Evolutionary conservation across 1,284 basidiomycete species (phyloP), one percentile per base, ranked within the genome.

Genomic region (Pseudozyma hubeiensis): DNA sequence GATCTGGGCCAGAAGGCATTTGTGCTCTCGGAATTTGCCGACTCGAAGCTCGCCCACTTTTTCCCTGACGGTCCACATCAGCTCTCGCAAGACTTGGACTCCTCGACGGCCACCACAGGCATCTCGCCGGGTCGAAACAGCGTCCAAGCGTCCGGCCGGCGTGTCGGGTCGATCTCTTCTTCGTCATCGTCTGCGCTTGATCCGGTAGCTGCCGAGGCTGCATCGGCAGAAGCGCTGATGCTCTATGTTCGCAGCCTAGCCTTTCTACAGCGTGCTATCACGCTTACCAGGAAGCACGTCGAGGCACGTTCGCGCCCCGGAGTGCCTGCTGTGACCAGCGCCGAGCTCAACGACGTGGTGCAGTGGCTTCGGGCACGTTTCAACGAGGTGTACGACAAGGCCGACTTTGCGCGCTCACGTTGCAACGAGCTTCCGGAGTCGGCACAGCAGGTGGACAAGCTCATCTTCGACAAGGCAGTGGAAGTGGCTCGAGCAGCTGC

Each of bases 1-100:
- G 92, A 96, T 71, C 85, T 94, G 0, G 95, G 94, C 10, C 93
- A 97, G 87, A 98, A 98, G 88, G 94, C 95, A 29, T 92, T 93
- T 70, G 93, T 96, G 39, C 86, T 98, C 57, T 92, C 92, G 54
- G 91, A 93, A 72, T 95, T 95, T 89, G 96, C 93, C 37, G 95
- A 98, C 85, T 90, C 91, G 84, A 93, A 94, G 89, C 91, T 96
- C 69, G 90, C 92, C 56, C 90, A 89, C 56, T 64, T 56, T 50
- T 84, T 90, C 92, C 48, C 92, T 90, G 85, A 59, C 6, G 80
- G 80, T 1, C 78, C 80, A 31, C 80, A 81, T 51, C 80, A 81
- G 44, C 59, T 64, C 11, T 61, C 61, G 37, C 55, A 66, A 29
- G 57, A 68, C 9, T 51, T 76, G 5, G 69, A 73, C 40, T 47